Base-by-base conservation (phyloP, 768 basidiomycete genomes). In the Suillus subluteus region DNA sequence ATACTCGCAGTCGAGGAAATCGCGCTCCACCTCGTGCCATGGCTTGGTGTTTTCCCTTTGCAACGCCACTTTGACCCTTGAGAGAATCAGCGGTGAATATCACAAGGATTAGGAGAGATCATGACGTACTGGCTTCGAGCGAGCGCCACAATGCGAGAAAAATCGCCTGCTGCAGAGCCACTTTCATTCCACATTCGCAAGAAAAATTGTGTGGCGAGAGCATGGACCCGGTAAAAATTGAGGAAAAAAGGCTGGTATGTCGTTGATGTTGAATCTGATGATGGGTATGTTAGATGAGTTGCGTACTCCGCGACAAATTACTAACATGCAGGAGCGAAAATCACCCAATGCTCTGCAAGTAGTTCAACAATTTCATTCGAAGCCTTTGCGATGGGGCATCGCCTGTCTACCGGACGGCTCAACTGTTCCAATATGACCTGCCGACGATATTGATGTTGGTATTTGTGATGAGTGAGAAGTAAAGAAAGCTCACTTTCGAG, bases 141-240 rank as follows among this genome's bases (percentile, higher is more conserved):
- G 23, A 96, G 81, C 7, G 88, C 90, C 41, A 86, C 85, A 12
- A 97, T 88, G 12, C 96, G 88, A 43, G 84, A 82, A 69, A 95
- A 94, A 77, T 97, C 95, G 23, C 82, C 88, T 15, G 76, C 73
- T 4, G 90, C 88, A 1, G 95, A 91, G 15, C 90, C 89, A 72
- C 91, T 92, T 75, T 97, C 95, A 70, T 84, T 86, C 94, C 94
- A 97, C 88, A 97, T 95, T 41, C 93, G 86, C n/a, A 94, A 79
- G 79, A 96, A 96, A 81, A 96, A 96, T 56, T 87, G 86, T 4
- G 90, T 88, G 6, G 91, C 91, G n/a, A 95, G 80, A 12, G 84
- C 81, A 76, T 98, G 95, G 6, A 95, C 89, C 68, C 85, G 88
- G 73, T 86, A 84, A 73, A 96, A 93, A 70, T 92, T 92, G 69